A percentile compares a stretch with the other conserved stretches of the same genome.
These are phyloP conservation scores for Apostasia shenzhenica DNA, from an alignment of 106 monocot species.

Conservation along the genomic window DNA sequence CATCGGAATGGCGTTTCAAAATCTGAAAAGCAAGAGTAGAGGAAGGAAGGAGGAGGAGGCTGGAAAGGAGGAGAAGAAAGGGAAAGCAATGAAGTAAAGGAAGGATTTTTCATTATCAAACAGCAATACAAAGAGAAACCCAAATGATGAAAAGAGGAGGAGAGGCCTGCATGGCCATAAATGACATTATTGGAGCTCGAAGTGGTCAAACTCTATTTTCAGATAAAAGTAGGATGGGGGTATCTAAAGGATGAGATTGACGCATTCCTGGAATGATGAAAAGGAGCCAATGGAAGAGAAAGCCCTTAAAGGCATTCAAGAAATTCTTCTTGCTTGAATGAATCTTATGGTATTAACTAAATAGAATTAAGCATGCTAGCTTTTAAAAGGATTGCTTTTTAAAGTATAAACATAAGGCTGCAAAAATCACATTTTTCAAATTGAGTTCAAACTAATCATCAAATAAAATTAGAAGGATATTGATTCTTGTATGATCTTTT, in stretches of 20 bases:
- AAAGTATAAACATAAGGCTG: too few relatives aligned
- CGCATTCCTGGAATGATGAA: background rate
- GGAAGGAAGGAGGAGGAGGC: background rate
- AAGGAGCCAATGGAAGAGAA: background rate
- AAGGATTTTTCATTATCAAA: constrained; percentile 1
- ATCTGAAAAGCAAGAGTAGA: background rate
- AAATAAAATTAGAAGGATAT: too few relatives aligned
- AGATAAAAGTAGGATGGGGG: background rate
- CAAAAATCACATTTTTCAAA: too few relatives aligned
- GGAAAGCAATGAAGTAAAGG: background rate
- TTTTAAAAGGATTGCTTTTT: too few relatives aligned
- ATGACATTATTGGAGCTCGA: background rate
- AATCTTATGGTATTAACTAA: too few relatives aligned
- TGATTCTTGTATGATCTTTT: too few relatives aligned
- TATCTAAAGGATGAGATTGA: background rate
- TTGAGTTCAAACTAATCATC: too few relatives aligned
- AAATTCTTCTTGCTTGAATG: background rate
- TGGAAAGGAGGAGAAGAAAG: background rate
- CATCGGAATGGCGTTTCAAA: too few relatives aligned
- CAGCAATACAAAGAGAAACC: background rate
- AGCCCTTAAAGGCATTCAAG: background rate
- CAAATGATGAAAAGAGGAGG: constrained; percentile 2
- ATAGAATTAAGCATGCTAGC: too few relatives aligned
- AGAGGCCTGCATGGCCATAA: constrained; percentile 1
- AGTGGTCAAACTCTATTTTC: background rate